phyloP scores from a whole-genome alignment of 23 red algal genomes.

The Cyanidiococcus yangmingshanensis region DNA sequence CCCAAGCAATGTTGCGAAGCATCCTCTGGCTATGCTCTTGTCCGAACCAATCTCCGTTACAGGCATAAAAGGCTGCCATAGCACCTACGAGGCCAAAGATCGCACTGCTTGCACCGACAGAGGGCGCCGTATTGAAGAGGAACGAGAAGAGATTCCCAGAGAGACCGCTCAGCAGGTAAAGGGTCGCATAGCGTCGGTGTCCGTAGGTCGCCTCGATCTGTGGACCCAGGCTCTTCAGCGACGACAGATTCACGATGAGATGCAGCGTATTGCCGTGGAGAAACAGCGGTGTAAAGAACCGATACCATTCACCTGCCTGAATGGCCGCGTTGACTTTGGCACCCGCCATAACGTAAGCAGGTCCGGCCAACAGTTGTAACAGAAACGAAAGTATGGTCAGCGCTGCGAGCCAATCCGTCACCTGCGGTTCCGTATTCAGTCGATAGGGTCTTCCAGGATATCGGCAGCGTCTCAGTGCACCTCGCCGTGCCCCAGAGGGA shows the following conservation, averaged over 20 bases:
- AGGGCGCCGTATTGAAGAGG: conserved; percentile 42
- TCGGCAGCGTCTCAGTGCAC: neutral
- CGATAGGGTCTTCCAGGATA: neutral
- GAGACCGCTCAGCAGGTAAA: conserved; percentile 66
- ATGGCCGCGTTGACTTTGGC: conserved; percentile 86
- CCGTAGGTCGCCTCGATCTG: conserved; percentile 76
- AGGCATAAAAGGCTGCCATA: conserved; percentile 43
- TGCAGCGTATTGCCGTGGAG: conserved; percentile 65
- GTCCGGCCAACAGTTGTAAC: conserved; percentile 1
- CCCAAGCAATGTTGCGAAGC: conserved; percentile 42
- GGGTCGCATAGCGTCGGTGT: conserved; percentile 38
- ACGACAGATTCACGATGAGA: conserved; percentile 58
- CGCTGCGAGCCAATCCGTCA: neutral
- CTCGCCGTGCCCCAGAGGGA: neutral
- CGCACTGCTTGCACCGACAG: conserved; percentile 82
- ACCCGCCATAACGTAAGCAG: conserved; percentile 35
- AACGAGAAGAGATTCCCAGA: conserved; percentile 49
- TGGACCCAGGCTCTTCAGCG: conserved; percentile 57
- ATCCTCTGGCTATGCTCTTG: conserved; percentile 26
- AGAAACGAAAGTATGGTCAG: conserved; percentile 6
- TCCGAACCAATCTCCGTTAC: conserved; percentile 33
- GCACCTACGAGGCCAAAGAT: conserved; percentile 91
- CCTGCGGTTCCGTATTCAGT: neutral
- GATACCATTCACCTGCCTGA: conserved; percentile 50
- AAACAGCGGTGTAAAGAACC: conserved; percentile 82